Conservation (phyloP, 371 early-diverging fungal species). For the Apophysomyces elegans region DNA sequence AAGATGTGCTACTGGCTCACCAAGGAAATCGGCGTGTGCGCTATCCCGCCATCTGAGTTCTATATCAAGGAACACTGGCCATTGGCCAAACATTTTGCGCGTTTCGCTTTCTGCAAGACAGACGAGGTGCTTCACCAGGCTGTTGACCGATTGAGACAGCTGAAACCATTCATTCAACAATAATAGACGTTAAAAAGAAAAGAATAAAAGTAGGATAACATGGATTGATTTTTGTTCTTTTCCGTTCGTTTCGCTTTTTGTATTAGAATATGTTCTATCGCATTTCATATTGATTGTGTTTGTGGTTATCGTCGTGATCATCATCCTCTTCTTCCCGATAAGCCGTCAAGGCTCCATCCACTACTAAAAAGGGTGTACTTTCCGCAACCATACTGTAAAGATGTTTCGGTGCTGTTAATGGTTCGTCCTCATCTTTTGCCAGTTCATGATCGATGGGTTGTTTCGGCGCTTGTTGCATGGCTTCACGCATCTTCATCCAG, state of each 20-base stretch:
- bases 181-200: not conserved
- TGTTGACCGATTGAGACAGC: slow-evolving; percentile 65
- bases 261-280: not conserved
- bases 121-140: slow-evolving; percentile 84
- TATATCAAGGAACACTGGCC: slow-evolving; percentile 75
- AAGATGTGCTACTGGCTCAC: slow-evolving; percentile 88
- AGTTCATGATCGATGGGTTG: slow-evolving; percentile 16
- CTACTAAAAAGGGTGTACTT: slow-evolving; percentile 51
- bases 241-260: not conserved
- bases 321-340: slow-evolving; percentile 30
- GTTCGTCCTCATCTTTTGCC: slow-evolving; percentile 3
- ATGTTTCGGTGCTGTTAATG: slow-evolving; percentile 10
- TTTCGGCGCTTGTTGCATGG: slow-evolving; percentile 23
- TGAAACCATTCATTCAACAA: slow-evolving; percentile 62
- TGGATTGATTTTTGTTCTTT: not conserved
- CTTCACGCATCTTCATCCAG: slow-evolving; percentile 46
- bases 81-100: slow-evolving; percentile 77
- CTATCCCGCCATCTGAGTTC: slow-evolving; percentile 94
- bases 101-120: slow-evolving; percentile 96
- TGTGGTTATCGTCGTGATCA: slow-evolving; percentile 18
- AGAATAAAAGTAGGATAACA: not conserved
- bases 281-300: slow-evolving; percentile 31
- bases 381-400: slow-evolving; percentile 53
- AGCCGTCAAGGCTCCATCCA: slow-evolving; percentile 38
- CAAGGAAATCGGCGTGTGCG: slow-evolving; percentile 88